These are phyloP conservation scores for Phycomyces blakesleeanus DNA, from an alignment of 192 early-diverging fungal genomes.

Conservation along the genomic window DNA sequence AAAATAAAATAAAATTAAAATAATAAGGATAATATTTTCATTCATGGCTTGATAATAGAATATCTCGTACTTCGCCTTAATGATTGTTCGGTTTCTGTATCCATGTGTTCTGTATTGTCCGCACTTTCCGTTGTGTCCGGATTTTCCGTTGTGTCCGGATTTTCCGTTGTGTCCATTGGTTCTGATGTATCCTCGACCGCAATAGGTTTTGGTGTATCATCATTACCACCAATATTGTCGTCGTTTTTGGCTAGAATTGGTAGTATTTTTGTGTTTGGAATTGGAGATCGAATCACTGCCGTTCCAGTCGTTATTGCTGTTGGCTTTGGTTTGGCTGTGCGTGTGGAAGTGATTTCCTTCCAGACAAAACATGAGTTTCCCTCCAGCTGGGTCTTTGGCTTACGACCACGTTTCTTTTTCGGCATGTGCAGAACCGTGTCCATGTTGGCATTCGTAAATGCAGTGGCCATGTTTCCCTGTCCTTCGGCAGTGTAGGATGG, in stretches of 20 bases:
- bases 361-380: constrained; percentile 42
- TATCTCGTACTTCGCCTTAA: background rate
- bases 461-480: constrained; percentile 28
- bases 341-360: constrained; percentile 20
- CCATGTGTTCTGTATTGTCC: background rate
- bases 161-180: no score
- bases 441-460: constrained; percentile 32
- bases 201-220: no score
- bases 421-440: constrained; percentile 37
- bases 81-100: background rate
- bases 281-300: no score
- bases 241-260: background rate
- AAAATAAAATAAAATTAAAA: background rate
- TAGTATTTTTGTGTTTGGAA: background rate
- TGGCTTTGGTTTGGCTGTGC: background rate
- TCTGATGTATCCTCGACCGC: no score
- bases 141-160: no score
- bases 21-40: background rate
- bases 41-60: background rate
- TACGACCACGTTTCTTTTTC: constrained; percentile 36
- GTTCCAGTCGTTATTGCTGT: background rate
- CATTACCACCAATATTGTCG: no score
- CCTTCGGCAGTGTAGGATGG: background rate
- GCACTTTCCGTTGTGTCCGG: background rate
- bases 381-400: constrained; percentile 38